Evolutionary conservation across 371 early-diverging fungal genomes (phyloP).

Genomic region (Lichtheimia ramosa): DNA sequence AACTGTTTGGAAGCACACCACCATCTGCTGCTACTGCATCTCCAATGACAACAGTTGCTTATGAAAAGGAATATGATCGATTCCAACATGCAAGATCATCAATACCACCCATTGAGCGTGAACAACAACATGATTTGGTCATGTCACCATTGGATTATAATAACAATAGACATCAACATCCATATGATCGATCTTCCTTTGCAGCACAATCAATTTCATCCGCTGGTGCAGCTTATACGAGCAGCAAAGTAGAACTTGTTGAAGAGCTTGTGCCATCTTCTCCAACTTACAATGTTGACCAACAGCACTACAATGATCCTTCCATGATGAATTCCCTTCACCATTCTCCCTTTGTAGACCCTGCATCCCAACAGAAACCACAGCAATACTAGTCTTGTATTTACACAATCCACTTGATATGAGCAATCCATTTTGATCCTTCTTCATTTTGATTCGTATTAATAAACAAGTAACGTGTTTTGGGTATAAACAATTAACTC

Average conservation of each 20-base stretch:
- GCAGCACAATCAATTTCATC: no score
- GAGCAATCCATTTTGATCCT: no score
- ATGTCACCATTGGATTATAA: neutral
- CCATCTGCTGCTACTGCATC: neutral
- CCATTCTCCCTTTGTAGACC: neutral
- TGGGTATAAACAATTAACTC: no score
- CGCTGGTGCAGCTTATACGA: no score
- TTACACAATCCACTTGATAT: no score
- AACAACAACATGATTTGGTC: neutral
- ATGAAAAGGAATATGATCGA: neutral
- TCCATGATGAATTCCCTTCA: neutral
- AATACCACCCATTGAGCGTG: neutral
- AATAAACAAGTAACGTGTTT: no score
- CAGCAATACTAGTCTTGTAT: no score
- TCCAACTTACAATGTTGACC: no score
- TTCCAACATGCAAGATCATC: neutral
- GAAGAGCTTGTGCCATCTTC: no score
- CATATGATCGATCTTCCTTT: neutral
- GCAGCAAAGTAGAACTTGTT: no score
- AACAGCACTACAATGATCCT: no score
- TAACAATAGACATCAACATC: neutral
- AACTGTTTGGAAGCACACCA: conserved; percentile 1
- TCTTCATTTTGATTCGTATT: no score
- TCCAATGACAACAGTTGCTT: neutral
- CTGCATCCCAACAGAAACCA: neutral